Conservation (phyloP, 1,284 basidiomycete genomes). For the Microbotryomycetes sp. region DNA sequence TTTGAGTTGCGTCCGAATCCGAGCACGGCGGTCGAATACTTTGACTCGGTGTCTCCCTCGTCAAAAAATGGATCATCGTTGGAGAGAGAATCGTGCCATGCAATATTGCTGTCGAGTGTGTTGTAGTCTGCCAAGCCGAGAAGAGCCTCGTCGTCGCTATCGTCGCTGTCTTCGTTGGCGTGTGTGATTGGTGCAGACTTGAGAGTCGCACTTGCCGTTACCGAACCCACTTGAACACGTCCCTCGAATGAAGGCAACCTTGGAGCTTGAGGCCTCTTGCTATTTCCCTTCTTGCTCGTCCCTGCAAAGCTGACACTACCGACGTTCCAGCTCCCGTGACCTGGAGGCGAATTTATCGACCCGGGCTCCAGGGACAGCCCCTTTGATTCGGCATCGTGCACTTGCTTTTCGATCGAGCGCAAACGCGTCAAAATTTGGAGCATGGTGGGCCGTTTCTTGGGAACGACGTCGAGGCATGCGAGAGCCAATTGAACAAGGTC, state of each 20-base stretch:
- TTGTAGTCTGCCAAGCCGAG: conserved; percentile 44
- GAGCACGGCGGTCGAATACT: conserved; percentile 24
- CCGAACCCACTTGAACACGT: conserved; percentile 63
- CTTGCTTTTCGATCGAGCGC: conserved; percentile 68
- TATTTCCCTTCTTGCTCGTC: conserved; percentile 32
- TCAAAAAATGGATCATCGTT: not conserved
- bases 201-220: conserved; percentile 54
- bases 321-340: conserved; percentile 51
- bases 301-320: conserved; percentile 77
- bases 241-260: conserved; percentile 43
- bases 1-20: conserved; percentile 25
- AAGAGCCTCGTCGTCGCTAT: conserved; percentile 36
- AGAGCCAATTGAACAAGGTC: conserved; percentile 69
- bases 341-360: conserved; percentile 42
- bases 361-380: conserved; percentile 12
- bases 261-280: conserved; percentile 43
- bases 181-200: conserved; percentile 41
- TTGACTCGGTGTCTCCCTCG: not conserved
- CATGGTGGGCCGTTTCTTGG: conserved; percentile 64
- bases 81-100: conserved; percentile 22
- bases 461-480: conserved; percentile 66
- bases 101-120: conserved; percentile 55
- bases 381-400: conserved; percentile 46
- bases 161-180: conserved; percentile 55
- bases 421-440: conserved; percentile 66